phyloP scores from a whole-genome alignment of 140 eudicot species.

The Cichorium intybus region DNA sequence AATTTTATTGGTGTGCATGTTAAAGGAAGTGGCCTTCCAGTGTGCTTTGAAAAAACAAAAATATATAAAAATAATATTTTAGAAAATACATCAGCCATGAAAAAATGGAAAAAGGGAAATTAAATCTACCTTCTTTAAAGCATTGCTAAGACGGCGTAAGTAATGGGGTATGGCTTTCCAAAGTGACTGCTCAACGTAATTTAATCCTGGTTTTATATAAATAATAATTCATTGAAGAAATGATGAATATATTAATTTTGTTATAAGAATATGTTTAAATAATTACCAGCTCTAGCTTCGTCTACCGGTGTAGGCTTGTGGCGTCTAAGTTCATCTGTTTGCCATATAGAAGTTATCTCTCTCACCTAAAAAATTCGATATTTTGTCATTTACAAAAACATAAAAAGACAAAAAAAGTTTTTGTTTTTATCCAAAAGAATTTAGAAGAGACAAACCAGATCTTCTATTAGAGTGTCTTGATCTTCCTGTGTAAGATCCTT shows the following conservation, averaged over 20 bases:
- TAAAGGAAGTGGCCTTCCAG: conserved; percentile 90
- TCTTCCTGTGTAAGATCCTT: conserved; percentile 89
- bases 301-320: conserved; percentile 98
- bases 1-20: conserved; percentile 93
- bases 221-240: background rate
- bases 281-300: conserved; percentile 89
- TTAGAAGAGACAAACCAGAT: conserved; percentile 56
- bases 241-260: background rate
- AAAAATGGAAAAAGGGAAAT: background rate
- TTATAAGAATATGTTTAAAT: conserved; percentile 3
- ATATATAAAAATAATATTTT: background rate
- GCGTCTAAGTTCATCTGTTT: conserved; percentile 96
- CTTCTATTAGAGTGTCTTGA: conserved; percentile 88
- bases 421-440: conserved; percentile 12
- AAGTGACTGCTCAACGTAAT: conserved; percentile 94
- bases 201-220: conserved; percentile 50
- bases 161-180: conserved; percentile 98
- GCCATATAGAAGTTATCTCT: conserved; percentile 97
- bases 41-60: conserved; percentile 53
- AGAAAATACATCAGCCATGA: background rate
- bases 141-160: conserved; percentile 94
- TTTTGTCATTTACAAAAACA: conserved; percentile 7
- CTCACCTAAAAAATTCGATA: conserved; percentile 59
- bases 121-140: conserved; percentile 75
- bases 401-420: background rate